Evolutionary conservation across 176 grass and related monocot species (phyloP), one percentile per base, ranked within the genome.

Genomic region (Cocos nucifera): DNA sequence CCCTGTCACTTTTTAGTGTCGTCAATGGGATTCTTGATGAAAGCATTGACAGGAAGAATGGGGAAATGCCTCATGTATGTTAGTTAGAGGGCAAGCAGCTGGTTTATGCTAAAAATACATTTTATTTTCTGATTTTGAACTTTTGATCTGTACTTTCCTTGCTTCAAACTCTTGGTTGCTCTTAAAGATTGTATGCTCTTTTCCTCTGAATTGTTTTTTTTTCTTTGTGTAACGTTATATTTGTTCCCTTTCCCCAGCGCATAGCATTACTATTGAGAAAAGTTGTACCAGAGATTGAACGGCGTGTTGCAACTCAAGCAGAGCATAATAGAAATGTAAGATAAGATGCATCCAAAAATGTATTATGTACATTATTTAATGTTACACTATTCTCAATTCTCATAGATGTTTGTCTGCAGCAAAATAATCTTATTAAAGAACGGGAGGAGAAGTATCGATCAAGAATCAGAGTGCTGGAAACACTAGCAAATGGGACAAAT

Each of bases 31-130:
- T 99, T 86, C 79, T 99, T 24, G 88, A 99, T 67, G 94, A 99
- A 75, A 99, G 85, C 56, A 93, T 99, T 78, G 88, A 93, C 61
- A 89, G 79, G 70, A 98, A 92, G 79, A 89, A 84, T 89, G 94
- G 85, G 83, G 94, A 98, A 81, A 98, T 86, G 74, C 84, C 88
- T 57, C 94, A 98, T 74, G 94, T 98, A 89, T 65, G 84, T 75
- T 60, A 28, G 27, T 76, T 23, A 57, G 54, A 14, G 35, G 9
- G 35, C 32, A 39, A 39, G 32, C 32, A 2, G 8, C 32, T 39
- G 32, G 32, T 39, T 39, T 44, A 44, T 6, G 2, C 35, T 54
- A 44, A 52, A 44, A 59, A 10, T 28, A 17, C 19, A 28, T 20
- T 17, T 49, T n/a, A 14, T 49, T 61, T n/a, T 54, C 5, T 22